Conservation (phyloP, 2,329 filamentous ascomycete species). For the Cadophora sp. region DNA sequence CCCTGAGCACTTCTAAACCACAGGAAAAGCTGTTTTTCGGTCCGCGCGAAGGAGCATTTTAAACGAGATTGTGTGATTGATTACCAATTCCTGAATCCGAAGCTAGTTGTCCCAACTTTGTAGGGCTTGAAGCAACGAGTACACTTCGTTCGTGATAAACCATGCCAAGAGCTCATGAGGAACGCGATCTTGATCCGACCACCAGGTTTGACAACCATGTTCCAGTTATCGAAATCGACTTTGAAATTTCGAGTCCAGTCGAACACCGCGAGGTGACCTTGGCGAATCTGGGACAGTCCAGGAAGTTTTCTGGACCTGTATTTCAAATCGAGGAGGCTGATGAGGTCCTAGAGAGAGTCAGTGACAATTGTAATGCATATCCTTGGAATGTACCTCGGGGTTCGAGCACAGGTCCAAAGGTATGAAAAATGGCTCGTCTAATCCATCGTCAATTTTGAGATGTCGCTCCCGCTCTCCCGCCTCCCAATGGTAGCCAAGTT, state of each 20-base stretch:
- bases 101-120: neutral
- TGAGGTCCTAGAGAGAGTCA: neutral
- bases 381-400: neutral
- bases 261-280: neutral
- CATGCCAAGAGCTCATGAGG: constrained; percentile 15
- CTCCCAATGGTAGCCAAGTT: constrained; percentile 18
- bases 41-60: neutral
- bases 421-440: constrained; percentile 9
- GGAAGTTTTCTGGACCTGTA: neutral
- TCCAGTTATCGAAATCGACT: constrained; percentile 1
- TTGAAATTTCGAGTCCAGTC: constrained; percentile 1
- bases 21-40: constrained; percentile 4
- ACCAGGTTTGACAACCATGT: neutral
- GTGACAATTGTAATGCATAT: neutral
- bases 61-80: neutral
- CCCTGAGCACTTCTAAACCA: constrained; percentile 17
- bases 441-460: constrained; percentile 18
- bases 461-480: neutral
- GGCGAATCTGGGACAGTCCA: neutral
- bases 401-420: constrained; percentile 17
- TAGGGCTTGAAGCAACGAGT: constrained; percentile 17
- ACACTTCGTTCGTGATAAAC: constrained; percentile 8
- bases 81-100: constrained; percentile 17
- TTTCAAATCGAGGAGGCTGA: neutral
- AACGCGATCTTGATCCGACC: constrained; percentile 14